Base-by-base conservation (phyloP, 805 yeast species). In the Wickerhamomyces bisporus region DNA sequence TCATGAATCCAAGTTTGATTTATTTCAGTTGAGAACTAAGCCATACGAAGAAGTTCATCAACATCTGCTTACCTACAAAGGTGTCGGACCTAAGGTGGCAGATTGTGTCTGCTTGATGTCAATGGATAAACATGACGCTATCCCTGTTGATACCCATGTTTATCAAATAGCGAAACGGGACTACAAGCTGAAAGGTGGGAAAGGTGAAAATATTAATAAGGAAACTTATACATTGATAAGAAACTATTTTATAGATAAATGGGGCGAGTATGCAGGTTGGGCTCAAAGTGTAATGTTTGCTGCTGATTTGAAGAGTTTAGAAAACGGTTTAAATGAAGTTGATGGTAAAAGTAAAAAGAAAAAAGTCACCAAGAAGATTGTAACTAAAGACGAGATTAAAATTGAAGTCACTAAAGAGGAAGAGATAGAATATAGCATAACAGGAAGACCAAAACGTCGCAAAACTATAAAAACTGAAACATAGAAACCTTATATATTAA, bases 251-350 rank as follows among this genome's bases (percentile, higher is more conserved):
- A 68, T 71, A 32, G 68, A 69, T 0, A 62, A 79, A 31, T 93
- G 96, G 91, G 97, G 96, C 0, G 75, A 74, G 2, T 84, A 83
- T 56, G 97, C 98, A 2, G 98, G 98, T 0, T 93, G 98, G 98
- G 98, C 98, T 0, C 98, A 91, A 53, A 83, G 91, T n/a, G 87
- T 91, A 10, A 66, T 89, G 40, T 89, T 89, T 61, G 82, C 97
- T 0, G 86, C 88, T 6, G 96, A 88, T 53, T 68, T 89, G 39
- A 62, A 64, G 35, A 88, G 84, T 42, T 68, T 86, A 40, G 74
- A 84, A 39, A 81, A 79, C 51, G 93, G 93, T 1, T 60, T 78
- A 14, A 79, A 78, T 42, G 47, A 57, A 19, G 29, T 40, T 3
- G 45, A 36, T 13, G 60, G 56, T 17, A 52, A 48, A 31, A 54